phyloP scores from a whole-genome alignment of 495 filamentous ascomycete species.

The Aspergillus bertholletiae region DNA sequence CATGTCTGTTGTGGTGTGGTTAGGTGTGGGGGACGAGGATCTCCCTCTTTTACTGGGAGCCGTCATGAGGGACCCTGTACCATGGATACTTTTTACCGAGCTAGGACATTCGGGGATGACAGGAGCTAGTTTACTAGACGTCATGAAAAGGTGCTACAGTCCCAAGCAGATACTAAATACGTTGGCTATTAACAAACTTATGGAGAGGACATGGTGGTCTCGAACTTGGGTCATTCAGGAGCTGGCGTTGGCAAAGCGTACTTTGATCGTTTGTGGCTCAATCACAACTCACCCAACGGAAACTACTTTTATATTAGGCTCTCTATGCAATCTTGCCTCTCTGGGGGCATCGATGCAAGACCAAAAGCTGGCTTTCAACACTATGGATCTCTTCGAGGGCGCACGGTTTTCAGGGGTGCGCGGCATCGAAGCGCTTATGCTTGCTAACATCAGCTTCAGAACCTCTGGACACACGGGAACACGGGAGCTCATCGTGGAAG shows the following conservation, averaged over 20 bases:
- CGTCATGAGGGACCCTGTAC: neutral
- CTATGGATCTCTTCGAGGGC: neutral
- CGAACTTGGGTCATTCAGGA: constrained; percentile 17
- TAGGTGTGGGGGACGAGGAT: constrained; percentile 8
- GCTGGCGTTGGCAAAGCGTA: constrained; percentile 9
- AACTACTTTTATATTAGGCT: no score
- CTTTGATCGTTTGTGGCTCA: neutral
- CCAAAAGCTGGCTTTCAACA: neutral
- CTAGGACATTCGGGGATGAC: neutral
- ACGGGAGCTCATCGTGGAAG: neutral
- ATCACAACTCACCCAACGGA: neutral
- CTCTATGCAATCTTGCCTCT: no score
- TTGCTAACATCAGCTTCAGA: neutral
- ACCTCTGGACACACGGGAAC: neutral
- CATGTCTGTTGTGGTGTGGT: constrained; percentile 18
- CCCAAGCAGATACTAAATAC: no score
- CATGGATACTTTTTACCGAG: neutral
- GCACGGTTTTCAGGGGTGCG: neutral
- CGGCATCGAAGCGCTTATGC: neutral
- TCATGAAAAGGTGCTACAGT: no score
- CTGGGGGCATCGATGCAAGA: neutral
- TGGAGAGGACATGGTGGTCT: constrained; percentile 9
- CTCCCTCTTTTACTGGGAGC: neutral
- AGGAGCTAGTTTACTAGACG: no score
- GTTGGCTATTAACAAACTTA: neutral